phyloP scores from a whole-genome alignment of 2,329 filamentous ascomycete genomes.

The Leptodontidium sp. region DNA sequence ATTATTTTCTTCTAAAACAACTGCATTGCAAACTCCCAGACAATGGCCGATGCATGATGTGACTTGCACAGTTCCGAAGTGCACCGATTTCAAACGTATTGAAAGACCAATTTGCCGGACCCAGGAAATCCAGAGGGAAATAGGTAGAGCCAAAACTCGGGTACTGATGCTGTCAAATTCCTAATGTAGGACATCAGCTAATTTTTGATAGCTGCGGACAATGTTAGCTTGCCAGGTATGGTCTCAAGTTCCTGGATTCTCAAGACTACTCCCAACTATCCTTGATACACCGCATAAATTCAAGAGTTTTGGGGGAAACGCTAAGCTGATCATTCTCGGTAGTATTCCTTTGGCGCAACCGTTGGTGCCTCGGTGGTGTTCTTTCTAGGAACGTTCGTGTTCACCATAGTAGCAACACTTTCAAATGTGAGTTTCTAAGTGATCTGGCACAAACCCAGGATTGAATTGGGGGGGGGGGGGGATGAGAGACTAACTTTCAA shows the following conservation, averaged over 20 bases:
- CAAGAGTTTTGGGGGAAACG: neutral
- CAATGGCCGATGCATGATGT: conserved; percentile 34
- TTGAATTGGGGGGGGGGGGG: too few relatives aligned
- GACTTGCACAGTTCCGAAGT: conserved; percentile 21
- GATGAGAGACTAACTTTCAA: too few relatives aligned
- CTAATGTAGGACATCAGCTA: neutral
- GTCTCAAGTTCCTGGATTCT: neutral
- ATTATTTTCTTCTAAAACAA: neutral
- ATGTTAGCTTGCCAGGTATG: conserved; percentile 35
- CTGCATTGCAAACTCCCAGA: conserved; percentile 21
- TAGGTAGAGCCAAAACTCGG: conserved; percentile 32
- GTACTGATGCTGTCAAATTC: neutral
- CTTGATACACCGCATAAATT: neutral
- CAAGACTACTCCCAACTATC: neutral
- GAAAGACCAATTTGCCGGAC: conserved; percentile 28
- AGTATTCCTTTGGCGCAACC: conserved; percentile 33
- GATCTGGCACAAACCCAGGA: conserved; percentile 24
- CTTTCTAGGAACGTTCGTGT: conserved; percentile 36
- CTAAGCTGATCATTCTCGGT: conserved; percentile 36
- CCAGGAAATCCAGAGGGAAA: conserved; percentile 22
- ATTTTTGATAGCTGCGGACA: conserved; percentile 38
- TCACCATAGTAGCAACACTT: conserved; percentile 27
- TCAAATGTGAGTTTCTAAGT: conserved; percentile 34
- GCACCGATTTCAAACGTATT: conserved; percentile 21
- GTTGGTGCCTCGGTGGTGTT: conserved; percentile 38